Percentiles rank a stretch among this genome's conserved stretches.
These are phyloP conservation scores for Geum urbanum DNA, from an alignment of 306 rosid genomes.

Conservation along the genomic window DNA sequence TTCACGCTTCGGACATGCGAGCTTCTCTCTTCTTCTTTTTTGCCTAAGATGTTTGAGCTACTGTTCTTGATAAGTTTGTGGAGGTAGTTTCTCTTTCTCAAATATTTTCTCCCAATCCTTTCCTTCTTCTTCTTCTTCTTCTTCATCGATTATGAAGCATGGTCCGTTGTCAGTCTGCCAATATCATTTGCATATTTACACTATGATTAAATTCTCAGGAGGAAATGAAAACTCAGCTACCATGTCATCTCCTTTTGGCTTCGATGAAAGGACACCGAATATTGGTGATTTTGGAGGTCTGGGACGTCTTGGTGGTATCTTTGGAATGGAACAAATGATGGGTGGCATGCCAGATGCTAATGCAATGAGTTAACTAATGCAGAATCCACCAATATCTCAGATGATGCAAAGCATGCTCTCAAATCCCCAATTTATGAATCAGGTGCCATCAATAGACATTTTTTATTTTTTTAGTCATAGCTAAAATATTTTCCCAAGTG, in stretches of 20 bases:
- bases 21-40: too few species aligned
- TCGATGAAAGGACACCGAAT: constrained; percentile 35
- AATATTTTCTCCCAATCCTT: too few species aligned
- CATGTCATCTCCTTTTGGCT: constrained; percentile 27
- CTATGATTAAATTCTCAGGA: constrained; percentile 28
- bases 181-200: not conserved
- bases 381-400: constrained; percentile 55
- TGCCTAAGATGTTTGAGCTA: too few species aligned
- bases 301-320: constrained; percentile 49
- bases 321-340: constrained; percentile 36
- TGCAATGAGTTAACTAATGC: constrained; percentile 45
- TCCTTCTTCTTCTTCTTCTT: too few species aligned
- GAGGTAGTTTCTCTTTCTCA: too few species aligned
- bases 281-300: constrained; percentile 35
- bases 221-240: constrained; percentile 39
- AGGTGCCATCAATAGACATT: constrained; percentile 28
- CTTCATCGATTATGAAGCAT: not conserved
- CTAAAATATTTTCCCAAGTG: not conserved
- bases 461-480: not conserved
- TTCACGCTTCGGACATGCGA: too few species aligned
- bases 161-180: not conserved
- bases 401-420: constrained; percentile 62
- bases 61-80: too few species aligned
- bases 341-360: constrained; percentile 39
- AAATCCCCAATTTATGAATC: constrained; percentile 56